A percentile compares a stretch with the other conserved stretches of the same genome.
These are phyloP conservation scores for Nicotiana attenuata DNA, from an alignment of 257 asterid species.

Conservation along the genomic window DNA sequence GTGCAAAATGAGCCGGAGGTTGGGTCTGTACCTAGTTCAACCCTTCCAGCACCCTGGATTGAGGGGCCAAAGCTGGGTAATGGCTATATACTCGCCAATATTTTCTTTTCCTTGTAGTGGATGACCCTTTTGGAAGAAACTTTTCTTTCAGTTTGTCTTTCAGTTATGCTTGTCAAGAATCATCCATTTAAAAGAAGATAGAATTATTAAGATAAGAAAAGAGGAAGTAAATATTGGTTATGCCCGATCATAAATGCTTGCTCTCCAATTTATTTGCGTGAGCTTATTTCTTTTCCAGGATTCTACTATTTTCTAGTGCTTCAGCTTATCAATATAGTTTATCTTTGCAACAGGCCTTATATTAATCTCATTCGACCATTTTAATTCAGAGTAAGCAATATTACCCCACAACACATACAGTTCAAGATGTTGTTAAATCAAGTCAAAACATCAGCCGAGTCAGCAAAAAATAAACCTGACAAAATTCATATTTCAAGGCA, in stretches of 20 bases:
- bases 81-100: background rate
- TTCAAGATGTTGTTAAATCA: background rate
- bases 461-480: background rate
- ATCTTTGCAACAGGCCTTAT: background rate
- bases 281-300: background rate
- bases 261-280: background rate
- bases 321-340: background rate
- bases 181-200: background rate
- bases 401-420: background rate
- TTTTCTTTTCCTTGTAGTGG: background rate
- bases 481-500: background rate
- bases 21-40: slow-evolving; percentile 10
- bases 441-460: background rate
- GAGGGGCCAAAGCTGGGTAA: slow-evolving; percentile 15
- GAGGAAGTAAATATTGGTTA: background rate
- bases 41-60: slow-evolving; percentile 15
- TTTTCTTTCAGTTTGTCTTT: background rate
- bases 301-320: background rate
- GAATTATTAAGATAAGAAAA: background rate
- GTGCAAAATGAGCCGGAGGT: slow-evolving; percentile 15
- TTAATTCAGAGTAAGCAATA: background rate
- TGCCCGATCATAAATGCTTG: background rate
- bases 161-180: background rate
- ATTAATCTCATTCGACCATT: background rate
- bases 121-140: background rate